Base-by-base conservation (phyloP, 2,329 filamentous ascomycete species). In the Beauveria caledonica region DNA sequence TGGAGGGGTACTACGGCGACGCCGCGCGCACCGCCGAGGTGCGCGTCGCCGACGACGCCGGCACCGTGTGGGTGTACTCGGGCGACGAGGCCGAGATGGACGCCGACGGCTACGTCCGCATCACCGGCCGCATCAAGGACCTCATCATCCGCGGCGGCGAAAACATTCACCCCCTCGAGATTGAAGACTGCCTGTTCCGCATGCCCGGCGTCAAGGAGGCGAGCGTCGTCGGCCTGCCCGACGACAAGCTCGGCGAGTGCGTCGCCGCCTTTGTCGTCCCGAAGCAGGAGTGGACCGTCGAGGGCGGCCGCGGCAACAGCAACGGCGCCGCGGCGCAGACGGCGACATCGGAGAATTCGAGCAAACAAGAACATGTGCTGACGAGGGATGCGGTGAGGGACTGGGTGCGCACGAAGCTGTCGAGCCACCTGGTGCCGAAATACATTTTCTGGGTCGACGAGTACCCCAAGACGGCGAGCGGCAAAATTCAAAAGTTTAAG, bases 401-500 rank as follows among this genome's bases (percentile, higher is more conserved):
- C 1, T 97, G 90, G 90, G 91, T 97, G 2, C 76, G 81, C 52
- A 76, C 79, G 60, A 83, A 80, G 54, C 72, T 97, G 63, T 83
- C 81, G 33, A 85, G 84, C 64, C 89, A 93, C 73, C 84, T 97
- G 70, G 90, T 90, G 57, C 93, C 93, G 0, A 94, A 89, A 73
- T 85, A 93, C 70, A 82, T 97, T n/a, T 96, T 96, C 70, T 96
- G 89, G 82, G 79, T 89, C 0, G 80, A 86, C 1, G 83, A 86
- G n/a, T 95, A 90, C 71, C 93, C 93, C 21, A 97, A 96, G 81
- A 99, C 94, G 40, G 89, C 92, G 6, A 96, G 91, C 71, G 93
- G 93, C 25, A 99, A 99, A 83, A 92, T 97, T 60, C 91, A 96
- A 76, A 97, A 97, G 77, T 97, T 89, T 71, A 93, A 88, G 76